Evolutionary conservation across 371 early-diverging fungal genomes (phyloP), one percentile per base, ranked within the genome.

Genomic region (Dichotomocladium elegans): DNA sequence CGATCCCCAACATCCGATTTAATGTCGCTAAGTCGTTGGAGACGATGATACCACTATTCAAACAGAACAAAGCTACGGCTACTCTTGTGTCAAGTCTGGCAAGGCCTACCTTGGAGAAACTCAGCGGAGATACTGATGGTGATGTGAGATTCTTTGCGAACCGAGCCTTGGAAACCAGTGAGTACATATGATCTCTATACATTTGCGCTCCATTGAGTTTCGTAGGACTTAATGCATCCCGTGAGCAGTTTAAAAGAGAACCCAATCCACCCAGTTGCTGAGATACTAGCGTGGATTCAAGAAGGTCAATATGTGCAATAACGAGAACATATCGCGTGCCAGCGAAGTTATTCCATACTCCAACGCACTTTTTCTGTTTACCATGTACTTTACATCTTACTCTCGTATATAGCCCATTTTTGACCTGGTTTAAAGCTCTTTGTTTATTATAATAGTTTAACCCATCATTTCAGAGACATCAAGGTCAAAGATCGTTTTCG

Each of bases 1-100:
- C 95, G 17, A 96, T 99, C 57, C 98, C 99, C 60, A 99, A 99
- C 70, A 97, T 99, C 64, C 93, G 99, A 40, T 99, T 99, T 83
- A 99, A 97, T 63, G 96, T 95, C 12, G 96, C 96, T 51, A 99
- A 99, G 71, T 86, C 92, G 44, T 79, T 95, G 70, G 93, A 93
- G 68, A 80, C 83, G 19, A 69, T 99, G 73, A 83, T 89, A 52
- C 92, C 90, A 27, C 78, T 91, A 34, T 77, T 96, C 57, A 80
- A 82, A 50, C 78, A 78, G 59, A 79, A 80, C 57, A 61, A 79
- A n/a, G 85, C 87, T 43, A 80, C 88, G 19, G 70, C 64, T 22
- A 66, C 68, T 12, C 58, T 93, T 19, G 65, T 87, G 37, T 81
- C 83, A 19, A 72, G 72, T 28, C 76, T 83, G 41, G 81, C 96